phyloP scores from a whole-genome alignment of 2,329 filamentous ascomycete species.

The Nothophoma quercina region DNA sequence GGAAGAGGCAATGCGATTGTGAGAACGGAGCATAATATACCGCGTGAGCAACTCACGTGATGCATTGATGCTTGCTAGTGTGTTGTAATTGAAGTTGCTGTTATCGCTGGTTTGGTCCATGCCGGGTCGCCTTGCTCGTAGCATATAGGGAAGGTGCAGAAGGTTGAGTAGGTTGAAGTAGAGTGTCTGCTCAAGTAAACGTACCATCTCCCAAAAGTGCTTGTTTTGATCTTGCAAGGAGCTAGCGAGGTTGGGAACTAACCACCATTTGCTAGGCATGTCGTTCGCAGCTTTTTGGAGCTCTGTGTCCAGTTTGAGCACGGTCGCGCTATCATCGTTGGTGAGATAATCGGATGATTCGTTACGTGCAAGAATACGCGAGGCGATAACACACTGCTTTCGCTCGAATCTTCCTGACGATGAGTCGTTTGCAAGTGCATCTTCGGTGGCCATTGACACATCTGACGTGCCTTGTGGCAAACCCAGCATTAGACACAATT shows the following conservation, averaged over 20 bases:
- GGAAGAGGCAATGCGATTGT: neutral
- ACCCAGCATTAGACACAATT: constrained; percentile 53
- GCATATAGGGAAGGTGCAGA: neutral
- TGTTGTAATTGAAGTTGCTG: neutral
- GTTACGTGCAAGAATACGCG: neutral
- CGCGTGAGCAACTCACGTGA: neutral
- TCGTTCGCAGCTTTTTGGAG: neutral
- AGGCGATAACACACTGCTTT: neutral
- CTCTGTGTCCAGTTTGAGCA: neutral
- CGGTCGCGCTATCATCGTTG: neutral
- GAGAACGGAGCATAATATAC: neutral
- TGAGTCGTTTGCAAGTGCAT: neutral
- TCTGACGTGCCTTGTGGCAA: constrained; percentile 21
- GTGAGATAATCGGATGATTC: neutral
- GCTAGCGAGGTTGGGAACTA: neutral
- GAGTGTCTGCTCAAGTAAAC: neutral
- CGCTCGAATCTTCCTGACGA: neutral
- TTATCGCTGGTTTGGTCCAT: neutral
- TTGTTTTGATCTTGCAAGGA: neutral
- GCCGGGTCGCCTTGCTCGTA: neutral
- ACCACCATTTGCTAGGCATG: neutral
- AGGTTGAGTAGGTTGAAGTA: neutral
- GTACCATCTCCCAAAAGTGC: neutral
- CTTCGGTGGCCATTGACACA: neutral
- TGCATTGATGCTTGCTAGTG: neutral